phyloP scores from a whole-genome alignment of 1,284 basidiomycete species.

The Microbotryomycetes sp. region DNA sequence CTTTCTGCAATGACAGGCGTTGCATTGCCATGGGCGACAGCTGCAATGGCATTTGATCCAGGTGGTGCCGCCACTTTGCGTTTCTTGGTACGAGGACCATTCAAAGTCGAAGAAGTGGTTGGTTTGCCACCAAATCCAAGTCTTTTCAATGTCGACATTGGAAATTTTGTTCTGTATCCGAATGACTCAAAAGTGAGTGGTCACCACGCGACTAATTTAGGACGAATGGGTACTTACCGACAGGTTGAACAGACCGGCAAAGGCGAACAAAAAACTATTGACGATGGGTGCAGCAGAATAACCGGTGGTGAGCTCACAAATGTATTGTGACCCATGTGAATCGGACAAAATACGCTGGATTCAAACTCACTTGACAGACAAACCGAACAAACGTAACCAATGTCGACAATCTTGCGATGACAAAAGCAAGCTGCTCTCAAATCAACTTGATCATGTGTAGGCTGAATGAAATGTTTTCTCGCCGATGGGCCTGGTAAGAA shows the following conservation, averaged over 20 bases:
- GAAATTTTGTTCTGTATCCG: slow-evolving; percentile 73
- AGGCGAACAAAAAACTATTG: slow-evolving; percentile 79
- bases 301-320: neutral
- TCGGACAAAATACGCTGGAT: slow-evolving; percentile 5
- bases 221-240: slow-evolving; percentile 28
- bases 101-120: neutral
- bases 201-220: neutral
- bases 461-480: slow-evolving; percentile 69
- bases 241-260: slow-evolving; percentile 90
- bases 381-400: slow-evolving; percentile 96
- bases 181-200: neutral
- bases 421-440: slow-evolving; percentile 98
- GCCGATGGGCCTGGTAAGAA: slow-evolving; percentile 79
- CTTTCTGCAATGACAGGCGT: too few species aligned
- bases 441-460: slow-evolving; percentile 90
- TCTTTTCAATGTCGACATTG: slow-evolving; percentile 75
- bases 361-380: slow-evolving; percentile 70
- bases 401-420: slow-evolving; percentile 91
- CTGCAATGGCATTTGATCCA: neutral
- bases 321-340: slow-evolving; percentile 18
- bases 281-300: neutral
- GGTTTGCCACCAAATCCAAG: slow-evolving; percentile 44
- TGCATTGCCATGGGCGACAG: neutral
- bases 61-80: slow-evolving; percentile 19
- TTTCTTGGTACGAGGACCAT: slow-evolving; percentile 21